These are phyloP conservation scores for Boletus eberwhitei DNA, from an alignment of 768 basidiomycete species.

Conservation along the genomic window DNA sequence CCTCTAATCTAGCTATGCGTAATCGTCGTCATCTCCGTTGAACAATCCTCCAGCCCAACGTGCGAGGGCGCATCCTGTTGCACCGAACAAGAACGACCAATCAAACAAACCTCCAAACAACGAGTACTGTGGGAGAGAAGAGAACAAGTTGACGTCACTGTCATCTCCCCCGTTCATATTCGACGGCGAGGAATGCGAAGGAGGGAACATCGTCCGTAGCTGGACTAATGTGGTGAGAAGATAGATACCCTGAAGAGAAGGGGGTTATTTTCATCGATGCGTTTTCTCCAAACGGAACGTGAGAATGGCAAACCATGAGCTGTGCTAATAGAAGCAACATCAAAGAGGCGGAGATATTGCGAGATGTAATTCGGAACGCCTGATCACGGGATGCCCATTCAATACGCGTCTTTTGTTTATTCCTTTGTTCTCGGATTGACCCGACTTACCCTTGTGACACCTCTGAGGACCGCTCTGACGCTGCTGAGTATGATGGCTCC, in stretches of 20 bases:
- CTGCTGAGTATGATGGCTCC: conserved; percentile 75
- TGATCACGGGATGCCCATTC: conserved; percentile 20
- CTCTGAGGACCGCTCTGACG: conserved; percentile 64
- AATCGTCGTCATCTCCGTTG: conserved; percentile 15
- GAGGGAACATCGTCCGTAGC: conserved; percentile 76
- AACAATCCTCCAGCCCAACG: conserved; percentile 50
- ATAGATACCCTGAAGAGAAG: conserved; percentile 63
- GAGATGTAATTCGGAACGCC: conserved; percentile 63
- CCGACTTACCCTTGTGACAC: conserved; percentile 54
- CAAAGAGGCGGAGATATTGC: conserved; percentile 68
- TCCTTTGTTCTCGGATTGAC: neutral
- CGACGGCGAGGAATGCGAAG: conserved; percentile 32
- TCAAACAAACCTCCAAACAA: conserved; percentile 75
- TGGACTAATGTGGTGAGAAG: conserved; percentile 81
- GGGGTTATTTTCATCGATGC: neutral
- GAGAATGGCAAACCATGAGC: conserved; percentile 58
- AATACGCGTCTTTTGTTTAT: neutral
- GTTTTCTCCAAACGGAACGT: conserved; percentile 5
- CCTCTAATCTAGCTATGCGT: neutral
- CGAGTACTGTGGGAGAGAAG: conserved; percentile 69
- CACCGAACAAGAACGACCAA: conserved; percentile 64
- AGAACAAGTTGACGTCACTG: conserved; percentile 51
- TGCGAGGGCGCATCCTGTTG: conserved; percentile 42
- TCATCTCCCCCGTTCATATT: conserved; percentile 6
- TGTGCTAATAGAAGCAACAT: conserved; percentile 78